Conservation (phyloP, 805 yeast genomes). For the Metschnikowia rubicola region DNA sequence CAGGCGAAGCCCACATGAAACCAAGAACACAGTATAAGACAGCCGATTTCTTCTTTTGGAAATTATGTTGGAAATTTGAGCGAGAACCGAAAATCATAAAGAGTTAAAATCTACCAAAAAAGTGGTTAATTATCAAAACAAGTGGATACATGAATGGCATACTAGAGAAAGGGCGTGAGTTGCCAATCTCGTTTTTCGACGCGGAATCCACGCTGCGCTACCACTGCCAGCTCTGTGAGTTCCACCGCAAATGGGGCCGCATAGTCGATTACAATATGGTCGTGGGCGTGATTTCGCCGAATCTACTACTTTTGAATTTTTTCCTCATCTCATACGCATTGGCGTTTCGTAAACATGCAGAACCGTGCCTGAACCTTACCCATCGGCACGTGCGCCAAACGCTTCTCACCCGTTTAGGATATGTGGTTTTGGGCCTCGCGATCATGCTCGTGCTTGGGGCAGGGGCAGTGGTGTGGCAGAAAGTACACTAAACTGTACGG, state of each 20-base stretch:
- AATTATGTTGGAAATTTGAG: no score
- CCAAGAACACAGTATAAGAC: neutral
- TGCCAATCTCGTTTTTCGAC: slow-evolving; percentile 8
- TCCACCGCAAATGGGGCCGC: slow-evolving; percentile 7
- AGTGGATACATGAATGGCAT: no score
- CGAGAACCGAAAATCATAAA: no score
- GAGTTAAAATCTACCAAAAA: no score
- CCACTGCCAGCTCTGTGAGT: slow-evolving; percentile 11
- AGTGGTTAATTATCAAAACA: no score
- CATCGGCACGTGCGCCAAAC: slow-evolving; percentile 11
- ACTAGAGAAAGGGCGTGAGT: slow-evolving; percentile 6
- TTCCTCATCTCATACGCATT: slow-evolving; percentile 6
- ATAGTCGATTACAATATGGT: slow-evolving; percentile 13
- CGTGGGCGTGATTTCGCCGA: slow-evolving; percentile 12
- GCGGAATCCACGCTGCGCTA: slow-evolving; percentile 5
- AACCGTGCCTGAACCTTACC: slow-evolving; percentile 9
- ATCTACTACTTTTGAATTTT: slow-evolving; percentile 9
- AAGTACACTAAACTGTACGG: neutral
- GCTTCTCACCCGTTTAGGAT: slow-evolving; percentile 7
- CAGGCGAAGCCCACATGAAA: neutral
- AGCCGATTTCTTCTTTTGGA: neutral
- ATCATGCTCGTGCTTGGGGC: slow-evolving; percentile 4
- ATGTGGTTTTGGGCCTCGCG: slow-evolving; percentile 1
- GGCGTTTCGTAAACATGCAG: neutral
- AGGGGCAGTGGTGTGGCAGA: slow-evolving; percentile 6